phyloP scores from a whole-genome alignment of 1,139 yeast genomes.

The Yamadazyma sp. region DNA sequence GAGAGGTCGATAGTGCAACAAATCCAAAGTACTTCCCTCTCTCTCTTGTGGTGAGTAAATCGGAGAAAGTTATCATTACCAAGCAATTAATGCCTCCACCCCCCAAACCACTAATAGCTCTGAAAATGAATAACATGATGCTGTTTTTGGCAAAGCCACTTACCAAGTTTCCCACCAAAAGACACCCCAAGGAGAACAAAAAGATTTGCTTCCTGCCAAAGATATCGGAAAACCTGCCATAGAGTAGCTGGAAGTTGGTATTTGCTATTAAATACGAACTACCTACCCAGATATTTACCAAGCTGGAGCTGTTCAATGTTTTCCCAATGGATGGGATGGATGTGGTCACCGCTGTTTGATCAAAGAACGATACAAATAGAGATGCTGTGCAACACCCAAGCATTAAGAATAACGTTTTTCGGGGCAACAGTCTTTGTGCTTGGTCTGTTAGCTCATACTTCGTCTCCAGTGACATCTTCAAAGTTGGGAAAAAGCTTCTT shows the following conservation, averaged over 20 bases:
- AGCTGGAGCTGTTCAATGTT: conserved; percentile 34
- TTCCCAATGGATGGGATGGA: conserved; percentile 42
- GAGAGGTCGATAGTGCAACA: conserved; percentile 50
- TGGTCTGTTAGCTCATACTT: conserved; percentile 13
- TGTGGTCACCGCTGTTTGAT: conserved; percentile 44
- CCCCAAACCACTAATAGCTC: conserved; percentile 47
- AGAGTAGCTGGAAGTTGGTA: conserved; percentile 43
- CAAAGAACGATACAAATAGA: conserved; percentile 35
- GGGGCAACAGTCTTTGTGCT: conserved; percentile 14
- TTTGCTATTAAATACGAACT: conserved; percentile 48
- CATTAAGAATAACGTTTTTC: conserved; percentile 12
- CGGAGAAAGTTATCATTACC: conserved; percentile 45
- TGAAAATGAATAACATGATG: conserved; percentile 37
- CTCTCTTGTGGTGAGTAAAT: conserved; percentile 39
- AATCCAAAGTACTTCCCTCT: conserved; percentile 48
- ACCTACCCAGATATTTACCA: conserved; percentile 48
- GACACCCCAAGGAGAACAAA: conserved; percentile 28
- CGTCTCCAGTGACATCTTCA: conserved; percentile 2
- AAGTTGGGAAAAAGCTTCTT: no score
- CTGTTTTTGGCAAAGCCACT: conserved; percentile 43
- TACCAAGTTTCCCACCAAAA: conserved; percentile 39
- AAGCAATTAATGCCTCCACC: conserved; percentile 46
- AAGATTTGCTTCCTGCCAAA: conserved; percentile 44
- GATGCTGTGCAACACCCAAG: conserved; percentile 16
- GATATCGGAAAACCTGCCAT: conserved; percentile 43